Evolutionary conservation across 495 filamentous ascomycete genomes (phyloP).

Genomic region (Filosporella fistucella): DNA sequence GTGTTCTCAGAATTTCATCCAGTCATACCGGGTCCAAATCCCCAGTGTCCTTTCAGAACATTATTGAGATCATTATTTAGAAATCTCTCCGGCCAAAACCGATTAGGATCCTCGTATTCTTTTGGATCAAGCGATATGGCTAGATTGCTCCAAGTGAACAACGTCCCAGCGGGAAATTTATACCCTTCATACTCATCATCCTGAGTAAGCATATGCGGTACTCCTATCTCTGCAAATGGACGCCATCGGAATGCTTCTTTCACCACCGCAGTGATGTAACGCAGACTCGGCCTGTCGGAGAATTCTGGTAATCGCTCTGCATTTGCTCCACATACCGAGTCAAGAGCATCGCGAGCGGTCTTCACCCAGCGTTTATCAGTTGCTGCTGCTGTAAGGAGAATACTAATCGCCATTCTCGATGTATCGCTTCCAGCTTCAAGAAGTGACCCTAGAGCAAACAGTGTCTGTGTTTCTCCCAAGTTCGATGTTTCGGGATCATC

Average conservation of each 20-base stretch:
- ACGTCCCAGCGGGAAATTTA: slow-evolving; percentile 39
- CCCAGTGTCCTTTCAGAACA: slow-evolving; percentile 30
- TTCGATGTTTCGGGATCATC: slow-evolving; percentile 6
- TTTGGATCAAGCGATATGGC: slow-evolving; percentile 27
- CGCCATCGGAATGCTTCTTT: slow-evolving; percentile 17
- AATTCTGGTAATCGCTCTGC: slow-evolving; percentile 34
- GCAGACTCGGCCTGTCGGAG: slow-evolving; percentile 8
- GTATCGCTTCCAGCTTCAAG: slow-evolving; percentile 43
- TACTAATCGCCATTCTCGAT: slow-evolving; percentile 34
- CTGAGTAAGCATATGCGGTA: slow-evolving; percentile 24
- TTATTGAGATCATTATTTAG: slow-evolving; percentile 34
- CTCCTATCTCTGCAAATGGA: slow-evolving; percentile 7
- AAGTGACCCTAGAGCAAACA: slow-evolving; percentile 31
- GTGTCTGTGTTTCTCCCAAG: slow-evolving; percentile 31
- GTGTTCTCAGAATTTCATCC: background rate
- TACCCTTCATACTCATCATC: slow-evolving; percentile 48
- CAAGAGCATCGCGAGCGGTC: slow-evolving; percentile 31
- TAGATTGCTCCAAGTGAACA: slow-evolving; percentile 31
- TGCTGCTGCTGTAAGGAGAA: slow-evolving; percentile 32
- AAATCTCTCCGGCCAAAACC: slow-evolving; percentile 45
- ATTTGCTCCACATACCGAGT: slow-evolving; percentile 30
- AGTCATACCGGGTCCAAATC: slow-evolving; percentile 30
- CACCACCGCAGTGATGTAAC: slow-evolving; percentile 11
- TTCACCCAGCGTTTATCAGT: slow-evolving; percentile 27
- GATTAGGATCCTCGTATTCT: slow-evolving; percentile 22